phyloP scores from a whole-genome alignment of 768 basidiomycete genomes.

The Lactarius indigo region DNA sequence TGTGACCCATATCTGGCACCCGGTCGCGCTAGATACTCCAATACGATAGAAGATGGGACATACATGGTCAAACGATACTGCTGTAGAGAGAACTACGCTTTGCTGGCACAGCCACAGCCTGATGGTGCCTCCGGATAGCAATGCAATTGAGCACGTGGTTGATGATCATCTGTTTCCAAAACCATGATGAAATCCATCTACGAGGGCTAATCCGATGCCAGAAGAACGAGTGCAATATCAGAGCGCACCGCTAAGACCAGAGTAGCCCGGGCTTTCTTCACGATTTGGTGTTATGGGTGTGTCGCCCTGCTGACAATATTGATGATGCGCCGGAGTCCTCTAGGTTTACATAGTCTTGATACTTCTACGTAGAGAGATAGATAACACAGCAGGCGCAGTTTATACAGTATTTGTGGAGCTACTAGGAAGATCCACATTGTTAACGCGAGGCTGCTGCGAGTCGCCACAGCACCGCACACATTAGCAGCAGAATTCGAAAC shows the following conservation, averaged over 20 bases:
- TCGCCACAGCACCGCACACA: neutral
- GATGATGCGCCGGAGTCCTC: neutral
- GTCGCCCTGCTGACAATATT: neutral
- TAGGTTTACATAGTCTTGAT: neutral
- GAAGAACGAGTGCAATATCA: neutral
- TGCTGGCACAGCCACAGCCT: neutral
- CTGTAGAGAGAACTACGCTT: neutral
- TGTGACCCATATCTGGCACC: neutral
- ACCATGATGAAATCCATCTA: neutral
- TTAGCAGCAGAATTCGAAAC: neutral
- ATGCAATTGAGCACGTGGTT: neutral
- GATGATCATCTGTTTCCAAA: neutral
- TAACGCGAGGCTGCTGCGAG: neutral
- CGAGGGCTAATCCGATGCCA: neutral
- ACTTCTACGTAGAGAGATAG: neutral
- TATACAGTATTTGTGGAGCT: slow-evolving; percentile 1
- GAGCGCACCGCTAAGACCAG: neutral
- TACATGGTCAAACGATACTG: neutral
- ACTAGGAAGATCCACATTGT: neutral
- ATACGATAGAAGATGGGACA: neutral
- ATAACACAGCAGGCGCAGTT: neutral
- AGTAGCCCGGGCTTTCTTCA: neutral
- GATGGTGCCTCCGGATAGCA: neutral
- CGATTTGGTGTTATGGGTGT: neutral
- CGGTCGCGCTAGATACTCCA: neutral